Evolutionary conservation across 2,329 filamentous ascomycete species (phyloP).

Genomic region (Byssothecium circinans): DNA sequence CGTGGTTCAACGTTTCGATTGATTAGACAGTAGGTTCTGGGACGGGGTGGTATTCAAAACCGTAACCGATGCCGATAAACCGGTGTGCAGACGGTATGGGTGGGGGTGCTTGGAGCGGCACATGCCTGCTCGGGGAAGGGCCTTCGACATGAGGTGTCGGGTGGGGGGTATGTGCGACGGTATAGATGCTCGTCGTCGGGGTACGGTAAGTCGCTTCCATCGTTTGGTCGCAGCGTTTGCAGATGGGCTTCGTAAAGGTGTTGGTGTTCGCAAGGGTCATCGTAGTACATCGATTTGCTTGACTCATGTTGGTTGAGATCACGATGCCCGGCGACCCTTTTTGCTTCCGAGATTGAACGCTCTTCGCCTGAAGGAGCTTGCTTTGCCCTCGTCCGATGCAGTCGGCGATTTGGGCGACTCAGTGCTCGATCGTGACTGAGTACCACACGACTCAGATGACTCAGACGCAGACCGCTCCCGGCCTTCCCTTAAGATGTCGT

Average conservation of each 20-base stretch:
- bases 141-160: no score
- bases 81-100: no score
- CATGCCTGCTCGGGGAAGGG: background rate
- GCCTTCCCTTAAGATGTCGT: constrained; percentile 44
- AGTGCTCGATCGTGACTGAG: constrained; percentile 18
- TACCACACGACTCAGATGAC: constrained; percentile 32
- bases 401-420: constrained; percentile 31
- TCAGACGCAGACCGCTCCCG: constrained; percentile 39
- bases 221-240: constrained; percentile 28
- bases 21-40: no score
- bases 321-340: constrained; percentile 30
- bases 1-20: no score
- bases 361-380: constrained; percentile 23
- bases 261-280: background rate
- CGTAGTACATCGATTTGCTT: background rate
- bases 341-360: constrained; percentile 39
- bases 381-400: constrained; percentile 25
- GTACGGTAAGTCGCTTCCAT: constrained; percentile 28
- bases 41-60: no score
- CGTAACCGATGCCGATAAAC: no score
- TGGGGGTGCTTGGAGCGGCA: background rate
- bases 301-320: constrained; percentile 1
- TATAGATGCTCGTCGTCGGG: background rate
- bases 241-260: constrained; percentile 2
- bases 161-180: background rate